Evolutionary conservation across 208 protist genomes (phyloP).

Genomic region (Acanthamoeba healyi): DNA sequence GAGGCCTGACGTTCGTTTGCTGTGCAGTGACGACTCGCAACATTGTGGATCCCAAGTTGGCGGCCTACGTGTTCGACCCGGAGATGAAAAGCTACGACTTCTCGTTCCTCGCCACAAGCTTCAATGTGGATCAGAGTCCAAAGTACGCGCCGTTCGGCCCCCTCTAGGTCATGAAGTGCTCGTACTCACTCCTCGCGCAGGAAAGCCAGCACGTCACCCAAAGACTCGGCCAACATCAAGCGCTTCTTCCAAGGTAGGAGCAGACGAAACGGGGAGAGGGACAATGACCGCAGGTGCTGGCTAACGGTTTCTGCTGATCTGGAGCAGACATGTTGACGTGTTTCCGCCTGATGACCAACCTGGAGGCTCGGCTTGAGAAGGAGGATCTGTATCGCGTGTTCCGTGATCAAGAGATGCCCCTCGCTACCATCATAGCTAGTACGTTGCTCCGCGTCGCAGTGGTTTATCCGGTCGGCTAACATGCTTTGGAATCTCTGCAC

Average conservation of each 20-base stretch:
- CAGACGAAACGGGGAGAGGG: too few relatives aligned
- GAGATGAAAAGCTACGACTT: constrained; percentile 71
- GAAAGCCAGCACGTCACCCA: neutral
- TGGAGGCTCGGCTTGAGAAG: constrained; percentile 35
- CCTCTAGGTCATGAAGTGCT: neutral
- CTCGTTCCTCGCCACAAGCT: neutral
- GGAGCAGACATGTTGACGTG: constrained; percentile 49
- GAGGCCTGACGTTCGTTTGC: neutral
- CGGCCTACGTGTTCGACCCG: constrained; percentile 63
- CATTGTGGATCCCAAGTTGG: constrained; percentile 42
- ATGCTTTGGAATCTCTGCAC: neutral
- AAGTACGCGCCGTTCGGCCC: neutral
- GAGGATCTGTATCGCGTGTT: constrained; percentile 50
- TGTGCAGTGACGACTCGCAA: neutral
- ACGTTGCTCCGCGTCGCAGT: neutral
- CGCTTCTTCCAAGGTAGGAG: constrained; percentile 31
- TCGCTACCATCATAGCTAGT: constrained; percentile 41
- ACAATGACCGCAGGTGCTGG: too few relatives aligned
- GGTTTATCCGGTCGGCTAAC: neutral
- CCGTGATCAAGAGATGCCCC: constrained; percentile 45
- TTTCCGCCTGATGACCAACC: constrained; percentile 61
- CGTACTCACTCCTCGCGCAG: neutral
- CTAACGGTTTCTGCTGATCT: too few relatives aligned
- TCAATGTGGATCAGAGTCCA: constrained; percentile 23
- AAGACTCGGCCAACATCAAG: constrained; percentile 29